Percentiles rank a stretch among this genome's conserved stretches.
Conservation (phyloP, 2,329 filamentous ascomycete species). For the Blastomyces gilchristii region DNA sequence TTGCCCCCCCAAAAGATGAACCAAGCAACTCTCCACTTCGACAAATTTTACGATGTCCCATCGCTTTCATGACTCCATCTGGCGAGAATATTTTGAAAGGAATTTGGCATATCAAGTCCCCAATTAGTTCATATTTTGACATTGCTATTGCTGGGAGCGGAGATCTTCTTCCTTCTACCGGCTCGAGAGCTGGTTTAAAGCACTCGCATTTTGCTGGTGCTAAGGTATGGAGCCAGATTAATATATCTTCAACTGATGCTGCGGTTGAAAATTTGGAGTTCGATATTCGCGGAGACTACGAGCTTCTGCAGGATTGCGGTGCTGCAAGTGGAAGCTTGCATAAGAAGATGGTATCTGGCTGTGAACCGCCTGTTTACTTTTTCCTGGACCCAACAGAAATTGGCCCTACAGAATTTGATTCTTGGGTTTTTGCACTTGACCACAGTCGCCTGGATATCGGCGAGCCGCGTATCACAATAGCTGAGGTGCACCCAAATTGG, state of each 20-base stretch:
- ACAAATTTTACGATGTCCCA: constrained; percentile 36
- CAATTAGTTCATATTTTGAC: constrained; percentile 26
- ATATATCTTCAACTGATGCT: constrained; percentile 28
- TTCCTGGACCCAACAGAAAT: constrained; percentile 48
- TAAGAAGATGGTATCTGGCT: constrained; percentile 25
- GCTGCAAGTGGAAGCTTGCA: constrained; percentile 48
- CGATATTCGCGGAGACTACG: constrained; percentile 43
- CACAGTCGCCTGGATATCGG: constrained; percentile 39
- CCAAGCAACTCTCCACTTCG: constrained; percentile 33
- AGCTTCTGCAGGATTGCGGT: constrained; percentile 46
- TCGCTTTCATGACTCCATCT: constrained; percentile 38
- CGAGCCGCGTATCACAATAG: constrained; percentile 38
- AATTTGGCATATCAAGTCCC: constrained; percentile 37
- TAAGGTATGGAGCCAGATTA: constrained; percentile 37
- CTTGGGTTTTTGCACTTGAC: constrained; percentile 48
- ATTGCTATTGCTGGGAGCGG: constrained; percentile 31
- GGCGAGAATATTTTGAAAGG: constrained; percentile 27
- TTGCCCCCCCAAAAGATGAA: constrained; percentile 31
- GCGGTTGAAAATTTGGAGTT: constrained; percentile 23
- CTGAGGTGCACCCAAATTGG: constrained; percentile 39
- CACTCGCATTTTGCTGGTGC: constrained; percentile 30
- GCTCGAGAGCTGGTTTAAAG: constrained; percentile 33
- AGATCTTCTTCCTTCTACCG: constrained; percentile 28
- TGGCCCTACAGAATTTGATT: constrained; percentile 39
- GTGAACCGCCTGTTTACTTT: constrained; percentile 38